Percentiles rank a stretch among this genome's conserved stretches.
Conservation (phyloP, 2,329 filamentous ascomycete species). For the Paraphoma chrysanthemicola region DNA sequence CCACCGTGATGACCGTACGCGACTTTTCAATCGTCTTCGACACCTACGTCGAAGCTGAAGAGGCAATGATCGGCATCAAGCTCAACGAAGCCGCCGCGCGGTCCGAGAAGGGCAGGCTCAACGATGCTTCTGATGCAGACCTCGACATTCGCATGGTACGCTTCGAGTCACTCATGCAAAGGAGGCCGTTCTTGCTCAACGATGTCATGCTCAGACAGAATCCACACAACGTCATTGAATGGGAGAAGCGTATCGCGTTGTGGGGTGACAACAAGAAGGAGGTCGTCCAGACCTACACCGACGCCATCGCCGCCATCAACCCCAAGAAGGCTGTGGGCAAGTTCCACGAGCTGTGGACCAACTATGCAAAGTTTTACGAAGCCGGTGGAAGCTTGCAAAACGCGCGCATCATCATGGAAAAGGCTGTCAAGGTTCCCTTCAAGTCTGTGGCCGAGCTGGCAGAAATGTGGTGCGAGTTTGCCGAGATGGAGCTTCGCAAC, state of each 20-base stretch:
- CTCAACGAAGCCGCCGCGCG: slow-evolving; percentile 86
- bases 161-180: slow-evolving; percentile 98
- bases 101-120: slow-evolving; percentile 76
- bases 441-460: slow-evolving; percentile 96
- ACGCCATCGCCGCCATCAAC: slow-evolving; percentile 89
- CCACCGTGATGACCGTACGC: slow-evolving; percentile 97
- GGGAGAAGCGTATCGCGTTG: slow-evolving; percentile 94
- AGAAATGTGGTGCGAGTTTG: slow-evolving; percentile 99
- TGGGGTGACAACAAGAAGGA: slow-evolving; percentile 95
- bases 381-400: slow-evolving; percentile 81
- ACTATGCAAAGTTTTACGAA: slow-evolving; percentile 98
- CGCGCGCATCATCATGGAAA: slow-evolving; percentile 93
- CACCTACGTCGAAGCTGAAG: slow-evolving; percentile 95
- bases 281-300: slow-evolving; percentile 91
- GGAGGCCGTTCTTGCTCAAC: slow-evolving; percentile 92
- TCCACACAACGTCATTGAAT: slow-evolving; percentile 93
- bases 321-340: slow-evolving; percentile 93
- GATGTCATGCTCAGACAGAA: slow-evolving; percentile 95
- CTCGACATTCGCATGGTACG: slow-evolving; percentile 97
- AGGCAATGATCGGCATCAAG: slow-evolving; percentile 88
- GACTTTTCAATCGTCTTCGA: slow-evolving; percentile 98
- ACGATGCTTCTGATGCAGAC: slow-evolving; percentile 89
- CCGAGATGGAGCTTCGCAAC: slow-evolving; percentile 94
- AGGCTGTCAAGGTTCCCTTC: slow-evolving; percentile 96
- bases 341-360: slow-evolving; percentile 94